Conservation (phyloP, 140 eudicot species). For the Cichorium intybus region DNA sequence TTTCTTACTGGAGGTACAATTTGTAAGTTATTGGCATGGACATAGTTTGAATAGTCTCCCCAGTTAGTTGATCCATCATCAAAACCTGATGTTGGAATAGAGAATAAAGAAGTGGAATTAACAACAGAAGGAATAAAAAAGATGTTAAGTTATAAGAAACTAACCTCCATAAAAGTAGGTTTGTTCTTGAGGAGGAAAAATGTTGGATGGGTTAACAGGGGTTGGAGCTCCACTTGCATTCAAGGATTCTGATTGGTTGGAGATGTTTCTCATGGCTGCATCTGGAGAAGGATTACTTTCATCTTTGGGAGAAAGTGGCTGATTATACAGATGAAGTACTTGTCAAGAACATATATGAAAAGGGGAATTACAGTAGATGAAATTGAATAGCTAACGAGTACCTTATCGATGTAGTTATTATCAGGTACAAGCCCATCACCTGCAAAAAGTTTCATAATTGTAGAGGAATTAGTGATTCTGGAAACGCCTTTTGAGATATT, state of each 20-base stretch:
- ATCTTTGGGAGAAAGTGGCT: constrained; percentile 77
- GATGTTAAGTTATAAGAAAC: constrained; percentile 1
- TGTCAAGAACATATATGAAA: constrained; percentile 14
- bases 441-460: constrained; percentile 25
- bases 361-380: not conserved
- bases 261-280: constrained; percentile 51
- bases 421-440: constrained; percentile 60
- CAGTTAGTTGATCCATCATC: constrained; percentile 65
- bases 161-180: constrained; percentile 72
- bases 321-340: constrained; percentile 31
- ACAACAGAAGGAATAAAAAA: constrained; percentile 2
- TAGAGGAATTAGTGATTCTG: not conserved
- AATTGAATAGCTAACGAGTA: constrained; percentile 17
- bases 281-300: constrained; percentile 79
- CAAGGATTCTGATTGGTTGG: constrained; percentile 47
- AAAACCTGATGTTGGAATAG: constrained; percentile 48
- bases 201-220: constrained; percentile 36
- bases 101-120: not conserved
- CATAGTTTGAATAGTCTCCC: constrained; percentile 84
- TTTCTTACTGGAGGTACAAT: constrained; percentile 81
- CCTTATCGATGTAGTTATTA: constrained; percentile 72
- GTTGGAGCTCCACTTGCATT: constrained; percentile 51
- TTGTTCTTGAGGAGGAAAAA: constrained; percentile 64
- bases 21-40: constrained; percentile 69
- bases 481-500: not conserved